These are phyloP conservation scores for Fusarium sambucinum DNA, from an alignment of 2,329 filamentous ascomycete genomes.

Conservation along the genomic window DNA sequence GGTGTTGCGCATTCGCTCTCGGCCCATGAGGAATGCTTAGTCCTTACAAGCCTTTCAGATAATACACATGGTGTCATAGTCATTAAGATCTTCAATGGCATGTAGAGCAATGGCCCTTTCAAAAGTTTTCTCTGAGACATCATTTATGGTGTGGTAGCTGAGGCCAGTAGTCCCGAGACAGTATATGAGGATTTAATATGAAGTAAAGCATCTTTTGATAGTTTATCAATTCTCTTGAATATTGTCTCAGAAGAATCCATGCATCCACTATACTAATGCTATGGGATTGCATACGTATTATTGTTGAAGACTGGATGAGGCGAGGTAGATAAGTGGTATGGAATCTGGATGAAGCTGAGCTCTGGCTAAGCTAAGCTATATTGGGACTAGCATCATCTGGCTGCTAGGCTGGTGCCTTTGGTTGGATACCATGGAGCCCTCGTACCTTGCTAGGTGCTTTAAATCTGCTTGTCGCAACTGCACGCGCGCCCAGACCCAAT, in stretches of 20 bases:
- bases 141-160: background rate
- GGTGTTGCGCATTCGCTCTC: background rate
- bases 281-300: background rate
- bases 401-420: constrained; percentile 6
- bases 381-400: background rate
- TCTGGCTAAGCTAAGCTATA: background rate
- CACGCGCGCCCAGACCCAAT: constrained; percentile 18
- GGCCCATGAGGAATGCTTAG: background rate
- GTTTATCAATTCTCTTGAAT: background rate
- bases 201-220: background rate
- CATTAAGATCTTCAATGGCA: background rate
- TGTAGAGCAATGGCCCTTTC: background rate
- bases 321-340: background rate
- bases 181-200: too few species aligned
- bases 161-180: background rate
- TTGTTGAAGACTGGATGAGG: background rate
- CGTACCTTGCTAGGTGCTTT: constrained; percentile 4
- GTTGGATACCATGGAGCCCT: background rate
- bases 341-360: background rate
- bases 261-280: too few species aligned
- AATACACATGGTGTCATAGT: background rate
- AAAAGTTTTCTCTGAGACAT: background rate
- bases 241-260: background rate
- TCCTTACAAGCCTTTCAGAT: background rate
- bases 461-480: constrained; percentile 2